These are phyloP conservation scores for Talaromyces rugulosus DNA, from an alignment of 2,329 filamentous ascomycete species.

Conservation along the genomic window DNA sequence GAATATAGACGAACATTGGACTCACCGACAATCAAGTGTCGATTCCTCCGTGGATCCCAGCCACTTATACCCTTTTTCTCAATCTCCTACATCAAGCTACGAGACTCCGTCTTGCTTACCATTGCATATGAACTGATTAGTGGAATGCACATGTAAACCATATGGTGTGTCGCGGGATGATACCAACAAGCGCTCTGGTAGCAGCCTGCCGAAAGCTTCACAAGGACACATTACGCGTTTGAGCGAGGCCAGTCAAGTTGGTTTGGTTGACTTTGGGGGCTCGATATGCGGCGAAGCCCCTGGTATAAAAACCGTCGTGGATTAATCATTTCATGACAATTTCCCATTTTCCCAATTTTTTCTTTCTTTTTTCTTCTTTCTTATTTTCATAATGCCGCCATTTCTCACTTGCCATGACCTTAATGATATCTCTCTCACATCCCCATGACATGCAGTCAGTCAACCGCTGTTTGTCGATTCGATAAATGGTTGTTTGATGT, in stretches of 20 bases:
- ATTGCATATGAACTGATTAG: not conserved
- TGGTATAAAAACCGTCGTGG: not conserved
- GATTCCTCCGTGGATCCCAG: not conserved
- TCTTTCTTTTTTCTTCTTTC: not conserved
- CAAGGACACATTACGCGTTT: not conserved
- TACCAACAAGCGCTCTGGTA: not conserved
- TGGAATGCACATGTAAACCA: not conserved
- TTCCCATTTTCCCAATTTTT: not conserved
- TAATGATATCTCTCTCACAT: slow-evolving; percentile 4
- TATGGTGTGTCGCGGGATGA: not conserved
- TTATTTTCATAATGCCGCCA: not conserved
- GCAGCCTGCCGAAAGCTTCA: not conserved
- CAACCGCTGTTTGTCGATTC: not conserved
- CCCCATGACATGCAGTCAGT: not conserved
- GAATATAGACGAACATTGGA: not conserved
- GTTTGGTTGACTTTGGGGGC: not conserved
- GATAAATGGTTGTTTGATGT: not conserved
- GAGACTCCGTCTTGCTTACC: not conserved
- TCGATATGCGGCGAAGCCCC: not conserved
- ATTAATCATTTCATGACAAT: not conserved
- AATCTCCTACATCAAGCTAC: not conserved
- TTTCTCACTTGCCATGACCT: not conserved
- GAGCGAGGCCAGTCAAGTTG: not conserved
- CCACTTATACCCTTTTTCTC: not conserved
- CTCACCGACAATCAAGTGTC: not conserved